These are phyloP conservation scores for Inga oerstediana DNA, from an alignment of 306 rosid genomes.

Conservation along the genomic window DNA sequence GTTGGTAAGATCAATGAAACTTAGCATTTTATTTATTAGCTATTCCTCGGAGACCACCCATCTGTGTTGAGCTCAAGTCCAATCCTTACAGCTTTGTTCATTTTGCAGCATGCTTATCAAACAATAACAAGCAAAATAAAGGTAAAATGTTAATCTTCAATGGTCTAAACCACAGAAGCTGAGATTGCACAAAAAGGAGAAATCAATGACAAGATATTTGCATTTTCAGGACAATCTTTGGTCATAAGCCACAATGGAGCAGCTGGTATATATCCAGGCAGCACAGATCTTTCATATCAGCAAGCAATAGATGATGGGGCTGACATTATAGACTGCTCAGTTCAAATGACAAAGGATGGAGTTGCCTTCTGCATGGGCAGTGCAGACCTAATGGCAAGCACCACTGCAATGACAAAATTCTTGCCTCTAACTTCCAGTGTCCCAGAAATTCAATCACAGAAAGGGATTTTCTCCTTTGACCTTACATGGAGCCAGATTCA, in stretches of 20 bases:
- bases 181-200: not conserved
- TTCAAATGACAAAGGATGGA: constrained; percentile 88
- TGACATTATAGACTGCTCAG: constrained; percentile 87
- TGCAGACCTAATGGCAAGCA: constrained; percentile 51
- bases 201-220: constrained; percentile 12
- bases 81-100: constrained; percentile 26
- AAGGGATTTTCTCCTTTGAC: constrained; percentile 76
- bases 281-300: constrained; percentile 84
- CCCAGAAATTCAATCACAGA: constrained; percentile 64
- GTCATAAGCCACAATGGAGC: constrained; percentile 82
- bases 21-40: not conserved
- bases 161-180: not conserved
- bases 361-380: constrained; percentile 70
- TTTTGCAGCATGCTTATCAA: constrained; percentile 72
- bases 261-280: constrained; percentile 73
- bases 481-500: constrained; percentile 86
- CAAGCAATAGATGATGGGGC: constrained; percentile 74
- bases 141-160: constrained; percentile 44
- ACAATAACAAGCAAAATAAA: constrained; percentile 42
- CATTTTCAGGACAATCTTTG: constrained; percentile 55
- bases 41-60: not conserved
- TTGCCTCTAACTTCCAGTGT: constrained; percentile 42
- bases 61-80: not conserved
- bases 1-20: constrained; percentile 57
- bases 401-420: constrained; percentile 62